phyloP scores from a whole-genome alignment of 1,139 yeast genomes.

The Suhomyces yuchorum region DNA sequence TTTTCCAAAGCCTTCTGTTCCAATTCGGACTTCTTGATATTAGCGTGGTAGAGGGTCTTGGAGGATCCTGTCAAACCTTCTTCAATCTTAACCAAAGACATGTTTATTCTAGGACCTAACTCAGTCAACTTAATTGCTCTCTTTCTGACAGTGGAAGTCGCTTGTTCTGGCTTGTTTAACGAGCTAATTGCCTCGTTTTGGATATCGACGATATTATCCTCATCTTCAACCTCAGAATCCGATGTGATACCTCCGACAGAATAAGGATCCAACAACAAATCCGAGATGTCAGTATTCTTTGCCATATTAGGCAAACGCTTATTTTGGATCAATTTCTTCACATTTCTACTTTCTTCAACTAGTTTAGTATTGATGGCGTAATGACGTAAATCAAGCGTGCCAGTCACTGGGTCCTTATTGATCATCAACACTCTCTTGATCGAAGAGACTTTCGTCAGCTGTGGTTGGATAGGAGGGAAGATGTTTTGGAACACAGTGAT shows the following conservation, averaged over 20 bases:
- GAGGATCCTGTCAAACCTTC: constrained; percentile 80
- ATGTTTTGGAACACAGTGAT: constrained; percentile 92
- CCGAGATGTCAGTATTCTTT: constrained; percentile 73
- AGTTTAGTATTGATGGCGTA: constrained; percentile 85
- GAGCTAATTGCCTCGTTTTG: constrained; percentile 31
- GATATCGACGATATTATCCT: constrained; percentile 76
- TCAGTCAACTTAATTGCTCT: constrained; percentile 92
- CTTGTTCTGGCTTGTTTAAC: constrained; percentile 20
- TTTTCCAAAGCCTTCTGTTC: constrained; percentile 67
- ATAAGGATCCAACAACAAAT: constrained; percentile 80
- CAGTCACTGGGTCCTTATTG: constrained; percentile 69
- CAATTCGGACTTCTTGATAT: constrained; percentile 58
- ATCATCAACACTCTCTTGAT: constrained; percentile 86
- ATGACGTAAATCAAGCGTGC: constrained; percentile 81
- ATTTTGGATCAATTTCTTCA: constrained; percentile 72
- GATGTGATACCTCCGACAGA: constrained; percentile 80
- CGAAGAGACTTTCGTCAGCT: constrained; percentile 66
- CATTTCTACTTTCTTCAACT: constrained; percentile 79
- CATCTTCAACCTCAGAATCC: constrained; percentile 92
- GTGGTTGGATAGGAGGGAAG: constrained; percentile 93
- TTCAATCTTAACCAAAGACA: constrained; percentile 81
- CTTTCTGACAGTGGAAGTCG: constrained; percentile 51
- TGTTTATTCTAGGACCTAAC: constrained; percentile 85
- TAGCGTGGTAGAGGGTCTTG: constrained; percentile 81
- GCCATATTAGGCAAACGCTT: constrained; percentile 76